These are phyloP conservation scores for Microsporum ferrugineum DNA, from an alignment of 2,329 filamentous ascomycete genomes.

Conservation along the genomic window DNA sequence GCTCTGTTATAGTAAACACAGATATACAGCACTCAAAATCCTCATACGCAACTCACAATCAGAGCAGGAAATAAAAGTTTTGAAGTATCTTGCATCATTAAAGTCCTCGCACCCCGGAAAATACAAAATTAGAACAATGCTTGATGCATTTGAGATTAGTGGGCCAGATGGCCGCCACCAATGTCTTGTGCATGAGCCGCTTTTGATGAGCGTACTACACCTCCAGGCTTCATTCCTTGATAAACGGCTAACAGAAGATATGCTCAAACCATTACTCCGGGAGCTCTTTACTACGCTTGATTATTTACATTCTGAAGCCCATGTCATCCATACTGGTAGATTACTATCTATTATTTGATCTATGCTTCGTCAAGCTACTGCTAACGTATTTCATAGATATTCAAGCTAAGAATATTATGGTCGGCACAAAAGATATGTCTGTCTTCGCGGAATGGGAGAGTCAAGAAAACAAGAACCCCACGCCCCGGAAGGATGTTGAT, in stretches of 20 bases:
- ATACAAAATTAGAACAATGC: slow-evolving; percentile 5
- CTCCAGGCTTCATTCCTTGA: slow-evolving; percentile 4
- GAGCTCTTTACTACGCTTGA: slow-evolving; percentile 7
- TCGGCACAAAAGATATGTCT: slow-evolving; percentile 15
- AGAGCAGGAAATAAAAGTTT: background rate
- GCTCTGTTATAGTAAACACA: background rate
- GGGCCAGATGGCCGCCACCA: slow-evolving; percentile 5
- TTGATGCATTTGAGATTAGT: slow-evolving; percentile 6
- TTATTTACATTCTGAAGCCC: slow-evolving; percentile 9
- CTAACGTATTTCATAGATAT: slow-evolving; percentile 5
- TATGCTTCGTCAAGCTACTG: background rate
- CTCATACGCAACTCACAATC: background rate
- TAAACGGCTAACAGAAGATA: background rate
- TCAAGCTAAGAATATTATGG: slow-evolving; percentile 25
- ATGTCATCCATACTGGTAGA: slow-evolving; percentile 11
- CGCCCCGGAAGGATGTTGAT: slow-evolving; percentile 16
- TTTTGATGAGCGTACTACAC: slow-evolving; percentile 3
- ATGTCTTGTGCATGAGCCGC: slow-evolving; percentile 10
- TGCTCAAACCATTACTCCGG: slow-evolving; percentile 6
- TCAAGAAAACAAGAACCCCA: slow-evolving; percentile 16
- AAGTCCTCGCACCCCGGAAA: slow-evolving; percentile 7
- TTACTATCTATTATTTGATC: background rate
- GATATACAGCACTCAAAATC: slow-evolving; percentile 8
- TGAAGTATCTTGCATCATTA: background rate
- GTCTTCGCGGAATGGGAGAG: slow-evolving; percentile 17